Percentiles rank a stretch among this genome's conserved stretches.
These are phyloP conservation scores for Handroanthus guayacan DNA, from an alignment of 257 asterid species.

Conservation along the genomic window DNA sequence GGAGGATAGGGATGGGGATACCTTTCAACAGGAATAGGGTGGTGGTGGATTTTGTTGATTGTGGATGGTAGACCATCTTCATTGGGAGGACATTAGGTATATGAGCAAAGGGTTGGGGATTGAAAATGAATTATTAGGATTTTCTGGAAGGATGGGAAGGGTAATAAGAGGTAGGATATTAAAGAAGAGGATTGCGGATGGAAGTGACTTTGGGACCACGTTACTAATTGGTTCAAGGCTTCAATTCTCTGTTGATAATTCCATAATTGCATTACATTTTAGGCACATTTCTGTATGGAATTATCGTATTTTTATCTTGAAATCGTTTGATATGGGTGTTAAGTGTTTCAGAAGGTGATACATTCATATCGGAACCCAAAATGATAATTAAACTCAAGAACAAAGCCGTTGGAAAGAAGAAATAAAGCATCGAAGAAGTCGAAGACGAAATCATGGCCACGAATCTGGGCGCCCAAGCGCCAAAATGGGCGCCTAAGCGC, in stretches of 20 bases:
- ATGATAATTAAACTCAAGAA: no score
- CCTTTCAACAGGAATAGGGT: conserved; percentile 60
- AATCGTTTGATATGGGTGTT: no score
- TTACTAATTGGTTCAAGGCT: conserved; percentile 87
- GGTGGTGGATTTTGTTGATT: conserved; percentile 65
- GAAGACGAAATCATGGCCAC: no score
- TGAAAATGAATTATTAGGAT: conserved; percentile 65
- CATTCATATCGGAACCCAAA: no score
- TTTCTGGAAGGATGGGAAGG: conserved; percentile 64
- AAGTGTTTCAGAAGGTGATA: no score
- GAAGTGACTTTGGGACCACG: conserved; percentile 63
- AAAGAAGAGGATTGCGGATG: conserved; percentile 85
- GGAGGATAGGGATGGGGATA: conserved; percentile 55
- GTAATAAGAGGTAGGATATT: conserved; percentile 80
- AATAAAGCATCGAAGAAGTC: no score
- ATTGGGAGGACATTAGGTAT: conserved; percentile 53
- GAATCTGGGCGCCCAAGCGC: no score
- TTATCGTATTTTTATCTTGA: no score
- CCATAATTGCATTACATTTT: no score
- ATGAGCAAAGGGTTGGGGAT: conserved; percentile 59
- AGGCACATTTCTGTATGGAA: no score
- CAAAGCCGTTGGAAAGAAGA: no score
- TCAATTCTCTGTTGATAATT: conserved; percentile 56
- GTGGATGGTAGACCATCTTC: conserved; percentile 66
- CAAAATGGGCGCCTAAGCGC: no score